Evolutionary conservation across 441 rosid species (phyloP).

Genomic region (Hura crepitans): DNA sequence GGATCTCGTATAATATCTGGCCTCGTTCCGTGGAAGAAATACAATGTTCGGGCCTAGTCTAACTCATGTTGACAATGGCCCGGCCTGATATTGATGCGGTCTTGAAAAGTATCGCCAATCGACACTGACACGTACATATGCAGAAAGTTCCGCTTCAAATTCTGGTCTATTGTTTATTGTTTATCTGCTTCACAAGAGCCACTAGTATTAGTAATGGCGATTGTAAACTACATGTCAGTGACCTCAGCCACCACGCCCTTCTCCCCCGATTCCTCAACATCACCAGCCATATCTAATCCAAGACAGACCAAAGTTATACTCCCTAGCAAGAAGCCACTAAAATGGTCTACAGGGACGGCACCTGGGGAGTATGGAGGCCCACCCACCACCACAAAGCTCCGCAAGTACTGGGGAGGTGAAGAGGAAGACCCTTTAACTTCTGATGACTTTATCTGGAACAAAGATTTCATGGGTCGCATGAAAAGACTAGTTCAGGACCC

Average conservation of each 20-base stretch:
- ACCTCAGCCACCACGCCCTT: constrained; percentile 47
- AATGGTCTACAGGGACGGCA: constrained; percentile 83
- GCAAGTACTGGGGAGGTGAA: constrained; percentile 84
- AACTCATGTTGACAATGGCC: no score
- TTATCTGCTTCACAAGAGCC: neutral
- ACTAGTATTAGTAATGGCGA: constrained; percentile 40
- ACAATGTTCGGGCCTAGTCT: no score
- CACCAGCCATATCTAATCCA: constrained; percentile 26
- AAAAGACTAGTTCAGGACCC: constrained; percentile 50
- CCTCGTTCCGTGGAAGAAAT: no score
- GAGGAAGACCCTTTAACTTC: constrained; percentile 78
- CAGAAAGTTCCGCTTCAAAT: no score
- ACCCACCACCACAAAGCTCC: constrained; percentile 60
- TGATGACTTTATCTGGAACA: constrained; percentile 80
- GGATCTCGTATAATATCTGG: no score
- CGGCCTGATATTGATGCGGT: no score
- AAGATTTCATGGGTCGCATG: constrained; percentile 77
- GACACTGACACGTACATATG: no score
- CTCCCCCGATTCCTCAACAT: constrained; percentile 40
- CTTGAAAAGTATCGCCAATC: no score
- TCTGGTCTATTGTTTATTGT: neutral
- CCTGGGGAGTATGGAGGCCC: constrained; percentile 93
- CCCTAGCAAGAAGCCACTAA: constrained; percentile 74
- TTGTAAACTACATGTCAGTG: constrained; percentile 50
- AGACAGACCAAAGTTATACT: constrained; percentile 58